Evolutionary conservation across 768 basidiomycete genomes (phyloP).

Genomic region (Xanthoconium stramineum): DNA sequence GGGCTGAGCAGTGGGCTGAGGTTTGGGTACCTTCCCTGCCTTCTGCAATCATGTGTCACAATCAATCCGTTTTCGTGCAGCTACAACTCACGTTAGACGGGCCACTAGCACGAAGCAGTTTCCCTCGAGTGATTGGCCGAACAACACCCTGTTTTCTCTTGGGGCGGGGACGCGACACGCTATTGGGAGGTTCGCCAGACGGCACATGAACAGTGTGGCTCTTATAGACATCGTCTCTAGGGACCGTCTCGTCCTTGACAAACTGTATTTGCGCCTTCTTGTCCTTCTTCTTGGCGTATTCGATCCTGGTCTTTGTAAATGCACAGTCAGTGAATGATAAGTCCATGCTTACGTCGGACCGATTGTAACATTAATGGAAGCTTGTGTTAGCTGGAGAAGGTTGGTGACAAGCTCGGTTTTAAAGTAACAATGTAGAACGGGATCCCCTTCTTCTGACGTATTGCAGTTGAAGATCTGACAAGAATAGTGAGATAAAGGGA

Average conservation of each 20-base stretch:
- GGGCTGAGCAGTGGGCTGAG: slow-evolving; percentile 47
- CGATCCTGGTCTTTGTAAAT: slow-evolving; percentile 52
- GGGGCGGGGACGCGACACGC: slow-evolving; percentile 79
- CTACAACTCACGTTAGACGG: slow-evolving; percentile 51
- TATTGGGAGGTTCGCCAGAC: slow-evolving; percentile 82
- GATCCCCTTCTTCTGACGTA: slow-evolving; percentile 90
- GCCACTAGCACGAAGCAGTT: slow-evolving; percentile 73
- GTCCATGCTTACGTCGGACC: slow-evolving; percentile 63
- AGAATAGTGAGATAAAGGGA: slow-evolving; percentile 6
- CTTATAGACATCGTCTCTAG: slow-evolving; percentile 84
- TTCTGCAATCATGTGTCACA: slow-evolving; percentile 37
- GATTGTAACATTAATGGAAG: slow-evolving; percentile 67
- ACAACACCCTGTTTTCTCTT: slow-evolving; percentile 86
- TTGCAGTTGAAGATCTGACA: slow-evolving; percentile 71
- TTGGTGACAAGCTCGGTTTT: slow-evolving; percentile 92
- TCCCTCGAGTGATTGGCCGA: slow-evolving; percentile 82
- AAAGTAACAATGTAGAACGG: slow-evolving; percentile 85
- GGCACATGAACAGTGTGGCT: slow-evolving; percentile 86
- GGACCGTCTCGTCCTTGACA: slow-evolving; percentile 82
- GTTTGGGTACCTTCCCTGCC: slow-evolving; percentile 34
- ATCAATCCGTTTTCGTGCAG: not conserved
- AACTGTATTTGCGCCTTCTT: slow-evolving; percentile 87
- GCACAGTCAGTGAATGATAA: not conserved
- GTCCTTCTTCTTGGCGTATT: slow-evolving; percentile 96
- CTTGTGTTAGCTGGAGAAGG: slow-evolving; percentile 77